These are phyloP conservation scores for Termitomyces sp. DNA, from an alignment of 768 basidiomycete genomes.

Conservation along the genomic window DNA sequence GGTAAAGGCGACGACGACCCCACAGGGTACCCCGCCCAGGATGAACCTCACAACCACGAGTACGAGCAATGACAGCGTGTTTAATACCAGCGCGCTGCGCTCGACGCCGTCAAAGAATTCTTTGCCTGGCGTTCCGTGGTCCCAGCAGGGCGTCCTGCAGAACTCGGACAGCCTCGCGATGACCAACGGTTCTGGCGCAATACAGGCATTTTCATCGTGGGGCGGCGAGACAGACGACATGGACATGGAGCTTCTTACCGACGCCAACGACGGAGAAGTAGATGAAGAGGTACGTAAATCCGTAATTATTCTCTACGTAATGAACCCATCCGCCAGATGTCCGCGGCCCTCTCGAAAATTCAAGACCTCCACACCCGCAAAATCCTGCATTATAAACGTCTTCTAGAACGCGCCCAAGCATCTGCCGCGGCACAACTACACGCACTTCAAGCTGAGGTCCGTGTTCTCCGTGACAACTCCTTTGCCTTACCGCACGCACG, in stretches of 20 bases:
- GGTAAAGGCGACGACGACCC: constrained; percentile 22
- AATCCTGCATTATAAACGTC: constrained; percentile 69
- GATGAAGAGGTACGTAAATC: constrained; percentile 59
- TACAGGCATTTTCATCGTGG: constrained; percentile 32
- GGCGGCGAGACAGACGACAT: constrained; percentile 53
- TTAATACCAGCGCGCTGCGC: background rate
- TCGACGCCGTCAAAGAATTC: constrained; percentile 10
- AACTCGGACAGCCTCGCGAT: constrained; percentile 16
- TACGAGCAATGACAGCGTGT: background rate
- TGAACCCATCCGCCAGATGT: constrained; percentile 25
- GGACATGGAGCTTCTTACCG: constrained; percentile 73
- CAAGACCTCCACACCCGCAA: constrained; percentile 45
- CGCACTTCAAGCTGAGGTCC: constrained; percentile 78
- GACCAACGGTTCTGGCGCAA: constrained; percentile 21
- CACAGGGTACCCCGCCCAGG: constrained; percentile 27
- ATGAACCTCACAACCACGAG: background rate
- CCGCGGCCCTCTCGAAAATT: constrained; percentile 31
- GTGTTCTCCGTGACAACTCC: constrained; percentile 49
- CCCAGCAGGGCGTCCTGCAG: constrained; percentile 6
- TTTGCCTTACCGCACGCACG: constrained; percentile 14
- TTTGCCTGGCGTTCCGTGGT: constrained; percentile 9
- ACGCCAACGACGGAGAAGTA: constrained; percentile 49
- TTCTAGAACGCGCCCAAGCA: constrained; percentile 77
- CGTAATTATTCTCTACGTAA: background rate
- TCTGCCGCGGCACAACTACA: constrained; percentile 79